Percentiles rank a stretch among this genome's conserved stretches.
Conservation (phyloP, 345 rosid species). For the Sapria himalayana region DNA sequence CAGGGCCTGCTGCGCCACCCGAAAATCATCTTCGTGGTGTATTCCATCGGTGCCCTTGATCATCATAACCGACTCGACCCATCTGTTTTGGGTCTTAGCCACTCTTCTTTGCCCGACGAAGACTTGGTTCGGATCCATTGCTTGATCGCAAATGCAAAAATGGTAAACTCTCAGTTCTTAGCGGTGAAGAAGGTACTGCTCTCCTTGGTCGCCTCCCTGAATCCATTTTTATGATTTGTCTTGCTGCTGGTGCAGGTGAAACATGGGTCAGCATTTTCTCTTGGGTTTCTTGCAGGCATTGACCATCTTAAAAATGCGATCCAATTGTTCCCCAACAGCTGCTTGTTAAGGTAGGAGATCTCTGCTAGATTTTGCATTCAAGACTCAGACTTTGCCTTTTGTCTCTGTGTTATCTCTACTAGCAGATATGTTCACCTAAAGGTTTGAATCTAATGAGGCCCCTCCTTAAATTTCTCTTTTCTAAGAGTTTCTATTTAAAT, state of each 20-base stretch:
- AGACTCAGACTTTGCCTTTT: too few species aligned
- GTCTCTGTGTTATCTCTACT: too few species aligned
- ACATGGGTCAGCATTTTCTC: conserved; percentile 30
- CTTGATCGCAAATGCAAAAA: conserved; percentile 50
- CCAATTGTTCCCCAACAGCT: conserved; percentile 60
- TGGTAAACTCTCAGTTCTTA: conserved; percentile 32
- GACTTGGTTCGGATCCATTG: conserved; percentile 50
- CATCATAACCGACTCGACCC: conserved; percentile 38
- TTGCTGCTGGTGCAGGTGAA: conserved; percentile 34
- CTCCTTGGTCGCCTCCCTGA: too few species aligned
- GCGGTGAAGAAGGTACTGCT: too few species aligned
- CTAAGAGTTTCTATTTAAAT: too few species aligned
- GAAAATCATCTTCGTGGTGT: conserved; percentile 44
- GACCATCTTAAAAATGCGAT: conserved; percentile 58
- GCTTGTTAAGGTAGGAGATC: conserved; percentile 48
- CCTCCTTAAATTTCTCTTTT: too few species aligned
- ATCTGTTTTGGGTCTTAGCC: conserved; percentile 34
- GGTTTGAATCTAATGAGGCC: too few species aligned
- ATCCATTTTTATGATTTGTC: too few species aligned
- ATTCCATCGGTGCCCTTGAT: conserved; percentile 65
- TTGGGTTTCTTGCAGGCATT: conserved; percentile 51
- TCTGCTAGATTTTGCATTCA: too few species aligned
- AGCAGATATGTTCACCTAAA: too few species aligned
- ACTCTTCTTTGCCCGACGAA: conserved; percentile 27
- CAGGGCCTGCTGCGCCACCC: conserved; percentile 40